Base-by-base conservation (phyloP, 164 flowering plant genomes). In the Magnolia officinalis region DNA sequence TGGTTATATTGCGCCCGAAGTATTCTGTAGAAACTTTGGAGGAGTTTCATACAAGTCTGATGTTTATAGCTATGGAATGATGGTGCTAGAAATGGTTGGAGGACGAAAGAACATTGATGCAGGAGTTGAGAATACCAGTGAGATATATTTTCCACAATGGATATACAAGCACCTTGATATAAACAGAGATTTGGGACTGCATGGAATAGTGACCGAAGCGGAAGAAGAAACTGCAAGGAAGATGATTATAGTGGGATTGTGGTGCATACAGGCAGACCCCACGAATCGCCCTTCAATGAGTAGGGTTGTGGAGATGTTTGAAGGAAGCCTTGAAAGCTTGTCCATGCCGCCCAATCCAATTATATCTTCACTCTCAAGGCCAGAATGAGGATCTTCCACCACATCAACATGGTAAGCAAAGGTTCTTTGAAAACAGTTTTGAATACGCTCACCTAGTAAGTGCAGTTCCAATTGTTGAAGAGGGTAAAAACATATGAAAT, bases 51-150 rank as follows among this genome's bases (percentile, higher is more conserved):
- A 31, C 55, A 74, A 74, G 69, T 74, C 69, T 8, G 70, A 74
- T 64, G 70, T 74, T 74, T 74, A 63, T n/a, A 74, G 76, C 19
- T 74, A 59, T 45, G 76, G 76, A 14, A 74, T 74, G 76, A 11
- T 74, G 59, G 10, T 74, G 52, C 70, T 74, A 61, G 76, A 74
- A 63, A 74, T 74, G 70, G 76, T 64, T 9, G 77, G 77, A 23
- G 37, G 61, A 65, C 19, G 77, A 24, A 50, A 50, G 49, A 64
- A 74, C 23, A 20, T 65, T n/a, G 45, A 64, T 11, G n/a, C 19
- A 10, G 9, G 20, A 64, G 71, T 21, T 0, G 49, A 67, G 59
- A 50, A 74, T 8, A 10, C 71, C 1, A 74, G 71, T 19, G 37
- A 74, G 45, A 65, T 74, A 3, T 74, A 74, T 26, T 74, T 74